Evolutionary conservation across 2,329 filamentous ascomycete species (phyloP), one percentile per base, ranked within the genome.

Genomic region (Elsinoe australis): DNA sequence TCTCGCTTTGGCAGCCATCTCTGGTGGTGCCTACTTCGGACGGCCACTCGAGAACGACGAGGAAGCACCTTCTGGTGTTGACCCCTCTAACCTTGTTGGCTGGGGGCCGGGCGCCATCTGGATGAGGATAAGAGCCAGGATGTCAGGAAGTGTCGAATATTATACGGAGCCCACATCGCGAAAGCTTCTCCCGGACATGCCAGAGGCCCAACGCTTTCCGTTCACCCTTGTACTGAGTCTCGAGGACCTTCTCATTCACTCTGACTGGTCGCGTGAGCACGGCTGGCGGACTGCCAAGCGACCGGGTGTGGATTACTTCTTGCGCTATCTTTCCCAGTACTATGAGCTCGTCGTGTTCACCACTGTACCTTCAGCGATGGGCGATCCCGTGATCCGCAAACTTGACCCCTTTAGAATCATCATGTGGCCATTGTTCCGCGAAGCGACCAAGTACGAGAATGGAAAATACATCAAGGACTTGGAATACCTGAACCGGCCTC

Each of bases 401-500:
- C 74, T 98, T 52, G 92, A 98, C 63, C 92, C 90, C 28, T 96
- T 85, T 74, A 86, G 84, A 59, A 87, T 96, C 65, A 88, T 96
- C 64, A 84, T 89, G 71, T 96, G 88, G 85, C 88, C 89, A 1
- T 72, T 98, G 39, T 96, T 87, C 73, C 80, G 92, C 49, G 92
- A 98, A 67, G 92, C 90, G n/a, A 96, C 92, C 52, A 86, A 89
- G 60, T 98, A 95, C 65, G 85, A 95, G 68, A 85, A 94, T 55
- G 92, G 92, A 55, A 86, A 95, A 68, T 89, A 96, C 61, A 79
- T 98, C 68, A 98, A 98, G 87, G 92, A 98, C 63, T 80, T 98
- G n/a, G 88, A 88, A 2, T 96, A 95, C 69, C 80, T 98, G 41
- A 98, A 98, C 72, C 86, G 92, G 51, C 88, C 95, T 61, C 77